phyloP scores from a whole-genome alignment of 805 yeast species.

The Ogataea trehaloabstinens region DNA sequence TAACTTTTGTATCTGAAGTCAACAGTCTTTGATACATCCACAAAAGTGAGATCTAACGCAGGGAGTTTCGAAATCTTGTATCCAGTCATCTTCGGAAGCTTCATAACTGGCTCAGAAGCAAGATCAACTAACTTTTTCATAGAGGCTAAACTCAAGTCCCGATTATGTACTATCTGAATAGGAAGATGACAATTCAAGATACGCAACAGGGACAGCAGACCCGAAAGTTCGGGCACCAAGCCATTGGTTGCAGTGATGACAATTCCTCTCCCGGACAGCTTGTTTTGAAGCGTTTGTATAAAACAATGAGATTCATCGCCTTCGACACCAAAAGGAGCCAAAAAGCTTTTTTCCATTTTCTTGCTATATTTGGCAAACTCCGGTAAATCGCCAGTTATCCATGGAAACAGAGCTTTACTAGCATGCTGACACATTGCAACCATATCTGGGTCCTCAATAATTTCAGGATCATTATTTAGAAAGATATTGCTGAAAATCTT shows the following conservation, averaged over 20 bases:
- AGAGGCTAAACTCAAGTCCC: slow-evolving; percentile 36
- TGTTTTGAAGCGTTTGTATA: slow-evolving; percentile 27
- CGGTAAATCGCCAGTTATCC: slow-evolving; percentile 41
- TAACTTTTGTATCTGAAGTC: slow-evolving; percentile 22
- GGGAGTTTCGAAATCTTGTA: slow-evolving; percentile 19
- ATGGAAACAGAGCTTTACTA: slow-evolving; percentile 35
- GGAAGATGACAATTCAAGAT: slow-evolving; percentile 50
- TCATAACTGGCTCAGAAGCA: slow-evolving; percentile 34
- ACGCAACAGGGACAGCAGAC: slow-evolving; percentile 47
- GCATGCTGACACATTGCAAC: slow-evolving; percentile 14
- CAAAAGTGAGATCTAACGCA: slow-evolving; percentile 31
- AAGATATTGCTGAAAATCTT: slow-evolving; percentile 26
- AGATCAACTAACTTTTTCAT: slow-evolving; percentile 34
- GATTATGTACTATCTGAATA: slow-evolving; percentile 43
- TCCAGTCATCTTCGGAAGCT: slow-evolving; percentile 20
- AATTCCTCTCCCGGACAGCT: slow-evolving; percentile 48
- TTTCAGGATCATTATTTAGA: slow-evolving; percentile 10
- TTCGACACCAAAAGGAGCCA: slow-evolving; percentile 15
- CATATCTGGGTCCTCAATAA: slow-evolving; percentile 8
- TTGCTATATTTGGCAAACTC: slow-evolving; percentile 35
- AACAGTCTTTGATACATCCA: slow-evolving; percentile 32
- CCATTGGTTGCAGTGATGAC: slow-evolving; percentile 50
- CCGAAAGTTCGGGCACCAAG: slow-evolving; percentile 45
- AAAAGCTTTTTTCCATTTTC: slow-evolving; percentile 8
- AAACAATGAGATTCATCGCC: slow-evolving; percentile 19